These are phyloP conservation scores for Centella asiatica DNA, from an alignment of 129 eudicot species.

Conservation along the genomic window DNA sequence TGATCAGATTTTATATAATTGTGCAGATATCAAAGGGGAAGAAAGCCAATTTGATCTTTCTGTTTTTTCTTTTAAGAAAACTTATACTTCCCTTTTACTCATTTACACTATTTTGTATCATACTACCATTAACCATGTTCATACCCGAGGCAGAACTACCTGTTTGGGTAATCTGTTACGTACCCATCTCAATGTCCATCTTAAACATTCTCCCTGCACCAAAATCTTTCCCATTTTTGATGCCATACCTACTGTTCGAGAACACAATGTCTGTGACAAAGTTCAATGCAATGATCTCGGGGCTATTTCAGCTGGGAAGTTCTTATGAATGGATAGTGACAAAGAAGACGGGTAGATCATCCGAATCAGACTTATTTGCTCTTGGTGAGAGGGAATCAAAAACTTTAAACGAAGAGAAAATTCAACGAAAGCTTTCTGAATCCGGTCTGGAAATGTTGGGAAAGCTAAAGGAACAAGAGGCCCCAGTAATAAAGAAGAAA, in stretches of 20 bases:
- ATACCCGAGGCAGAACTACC: constrained; percentile 85
- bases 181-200: constrained; percentile 73
- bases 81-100: constrained; percentile 87
- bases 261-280: constrained; percentile 98
- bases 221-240: constrained; percentile 78
- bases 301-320: constrained; percentile 87
- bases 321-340: constrained; percentile 96
- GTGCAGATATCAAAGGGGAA: constrained; percentile 78
- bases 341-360: constrained; percentile 77
- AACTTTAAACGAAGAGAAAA: constrained; percentile 47
- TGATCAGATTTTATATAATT: constrained; percentile 2
- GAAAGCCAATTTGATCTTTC: constrained; percentile 75
- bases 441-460: constrained; percentile 82
- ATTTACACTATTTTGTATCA: constrained; percentile 77
- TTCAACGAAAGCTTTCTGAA: constrained; percentile 66
- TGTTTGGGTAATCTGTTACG: constrained; percentile 84
- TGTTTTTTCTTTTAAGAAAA: constrained; percentile 78
- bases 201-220: constrained; percentile 84
- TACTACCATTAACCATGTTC: constrained; percentile 89
- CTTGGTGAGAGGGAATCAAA: constrained; percentile 71
- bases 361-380: constrained; percentile 75
- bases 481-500: constrained; percentile 34
- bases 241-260: constrained; percentile 82
- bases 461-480: constrained; percentile 46
- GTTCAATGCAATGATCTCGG: constrained; percentile 87